These are phyloP conservation scores for Jamesozyma lodderae DNA, from an alignment of 805 yeast genomes.

Conservation along the genomic window DNA sequence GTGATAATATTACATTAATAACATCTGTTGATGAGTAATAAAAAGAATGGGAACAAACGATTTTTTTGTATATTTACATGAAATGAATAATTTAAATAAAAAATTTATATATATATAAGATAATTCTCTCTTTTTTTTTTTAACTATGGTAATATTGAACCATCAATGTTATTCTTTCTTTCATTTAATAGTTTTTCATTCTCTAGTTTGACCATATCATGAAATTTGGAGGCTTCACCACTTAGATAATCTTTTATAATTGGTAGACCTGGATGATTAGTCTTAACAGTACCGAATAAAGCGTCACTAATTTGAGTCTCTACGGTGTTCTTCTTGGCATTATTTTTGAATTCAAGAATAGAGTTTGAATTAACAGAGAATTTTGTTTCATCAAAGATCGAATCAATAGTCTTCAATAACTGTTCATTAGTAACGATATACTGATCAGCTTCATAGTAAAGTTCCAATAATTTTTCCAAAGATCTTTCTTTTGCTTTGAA, in stretches of 20 bases:
- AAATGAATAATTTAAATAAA: no score
- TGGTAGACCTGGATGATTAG: constrained; percentile 30
- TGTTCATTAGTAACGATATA: constrained; percentile 69
- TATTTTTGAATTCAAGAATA: constrained; percentile 2
- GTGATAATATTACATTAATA: constrained; percentile 85
- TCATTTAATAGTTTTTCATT: constrained; percentile 4
- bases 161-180: constrained; percentile 1
- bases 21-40: constrained; percentile 20
- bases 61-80: background rate
- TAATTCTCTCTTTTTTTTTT: background rate
- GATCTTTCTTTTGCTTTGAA: constrained; percentile 43
- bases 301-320: constrained; percentile 28
- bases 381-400: constrained; percentile 19
- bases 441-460: constrained; percentile 60
- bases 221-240: constrained; percentile 27
- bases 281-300: constrained; percentile 31
- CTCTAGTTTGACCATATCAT: constrained; percentile 18
- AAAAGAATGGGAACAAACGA: background rate
- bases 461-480: constrained; percentile 50
- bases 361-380: background rate
- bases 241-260: constrained; percentile 30
- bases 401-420: constrained; percentile 30
- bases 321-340: constrained; percentile 4
- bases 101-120: background rate
- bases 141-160: background rate